Evolutionary conservation across 2,329 filamentous ascomycete genomes (phyloP).

Genomic region (Didymella pinodella): DNA sequence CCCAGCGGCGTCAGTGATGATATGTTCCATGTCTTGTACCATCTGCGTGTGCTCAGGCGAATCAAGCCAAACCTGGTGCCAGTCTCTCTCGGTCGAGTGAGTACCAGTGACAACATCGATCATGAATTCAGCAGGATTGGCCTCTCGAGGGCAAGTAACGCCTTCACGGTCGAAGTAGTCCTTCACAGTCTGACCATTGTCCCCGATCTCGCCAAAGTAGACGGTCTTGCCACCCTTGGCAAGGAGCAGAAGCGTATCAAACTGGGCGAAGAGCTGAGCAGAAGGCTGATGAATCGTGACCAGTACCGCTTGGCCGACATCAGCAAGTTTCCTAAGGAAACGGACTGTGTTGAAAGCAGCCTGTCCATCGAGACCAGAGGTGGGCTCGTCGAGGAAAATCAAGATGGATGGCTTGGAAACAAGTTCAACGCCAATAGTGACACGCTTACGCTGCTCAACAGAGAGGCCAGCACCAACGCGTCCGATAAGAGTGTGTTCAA

Average conservation of each 20-base stretch:
- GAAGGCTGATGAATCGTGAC: constrained; percentile 89
- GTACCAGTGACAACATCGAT: constrained; percentile 70
- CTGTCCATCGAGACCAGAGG: constrained; percentile 73
- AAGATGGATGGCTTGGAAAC: constrained; percentile 71
- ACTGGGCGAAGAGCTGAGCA: constrained; percentile 80
- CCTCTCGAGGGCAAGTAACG: constrained; percentile 61
- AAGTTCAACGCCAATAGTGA: constrained; percentile 66
- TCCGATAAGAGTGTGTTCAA: constrained; percentile 40
- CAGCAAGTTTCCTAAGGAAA: constrained; percentile 73
- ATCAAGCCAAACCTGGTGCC: constrained; percentile 51
- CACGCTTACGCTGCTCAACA: constrained; percentile 57
- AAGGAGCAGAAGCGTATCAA: constrained; percentile 78
- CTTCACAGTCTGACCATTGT: constrained; percentile 71
- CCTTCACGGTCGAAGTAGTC: constrained; percentile 60
- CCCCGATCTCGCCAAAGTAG: constrained; percentile 82
- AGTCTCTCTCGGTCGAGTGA: constrained; percentile 33
- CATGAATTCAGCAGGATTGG: constrained; percentile 74
- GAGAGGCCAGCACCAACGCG: constrained; percentile 38
- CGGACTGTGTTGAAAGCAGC: constrained; percentile 75
- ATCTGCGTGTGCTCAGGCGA: constrained; percentile 46
- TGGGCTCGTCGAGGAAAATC: constrained; percentile 78
- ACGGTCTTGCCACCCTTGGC: constrained; percentile 78
- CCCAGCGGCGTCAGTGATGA: constrained; percentile 50
- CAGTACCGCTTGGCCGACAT: constrained; percentile 79
- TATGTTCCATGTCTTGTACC: constrained; percentile 47